Evolutionary conservation across 768 basidiomycete genomes (phyloP), one percentile per base, ranked within the genome.

Genomic region (Russula earlei): DNA sequence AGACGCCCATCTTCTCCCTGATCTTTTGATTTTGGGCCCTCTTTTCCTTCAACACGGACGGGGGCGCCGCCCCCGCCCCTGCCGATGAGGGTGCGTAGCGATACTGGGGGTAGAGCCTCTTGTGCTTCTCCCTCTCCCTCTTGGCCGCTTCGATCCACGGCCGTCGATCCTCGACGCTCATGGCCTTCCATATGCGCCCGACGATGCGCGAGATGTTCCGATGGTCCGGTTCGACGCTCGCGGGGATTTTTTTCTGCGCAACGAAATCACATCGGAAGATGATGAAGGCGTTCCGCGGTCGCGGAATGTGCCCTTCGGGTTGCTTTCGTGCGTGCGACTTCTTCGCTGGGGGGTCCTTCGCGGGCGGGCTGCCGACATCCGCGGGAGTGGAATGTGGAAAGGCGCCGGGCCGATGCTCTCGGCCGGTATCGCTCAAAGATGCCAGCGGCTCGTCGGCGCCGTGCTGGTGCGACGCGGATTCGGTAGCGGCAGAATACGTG

Each of bases 271-370:
- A 85, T 40, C 87, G 77, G 66, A 87, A 90, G 59, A 89, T 77
- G 61, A 90, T 87, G 69, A 90, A 90, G 0, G 86, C 82, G 67
- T 89, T 89, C 15, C 82, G 73, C 0, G 86, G 85, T 25, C 87
- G 80, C 17, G 83, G 82, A 37, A 87, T 77, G 64, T 87, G 86
- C 5, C 72, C 77, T 5, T 64, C 52, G 1, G 78, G 74, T 50
- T 74, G 76, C 40, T 75, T 76, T 40, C 73, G 70, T 1, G 76
- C 73, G 61, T 80, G 79, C 8, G 76, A 75, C 61, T 78, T 79
- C 62, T 74, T 68, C 15, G 47, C 20, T 24, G 19, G 38, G 10
- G 31, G 14, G 15, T 33, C 44, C 10, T 20, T 34, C 44, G 14
- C 10, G 12, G 56, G 38, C n/a, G 34, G 50, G n/a, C 12, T 11